Evolutionary conservation across 805 yeast genomes (phyloP), one percentile per base, ranked within the genome.

Genomic region (Grigorovia humatica): DNA sequence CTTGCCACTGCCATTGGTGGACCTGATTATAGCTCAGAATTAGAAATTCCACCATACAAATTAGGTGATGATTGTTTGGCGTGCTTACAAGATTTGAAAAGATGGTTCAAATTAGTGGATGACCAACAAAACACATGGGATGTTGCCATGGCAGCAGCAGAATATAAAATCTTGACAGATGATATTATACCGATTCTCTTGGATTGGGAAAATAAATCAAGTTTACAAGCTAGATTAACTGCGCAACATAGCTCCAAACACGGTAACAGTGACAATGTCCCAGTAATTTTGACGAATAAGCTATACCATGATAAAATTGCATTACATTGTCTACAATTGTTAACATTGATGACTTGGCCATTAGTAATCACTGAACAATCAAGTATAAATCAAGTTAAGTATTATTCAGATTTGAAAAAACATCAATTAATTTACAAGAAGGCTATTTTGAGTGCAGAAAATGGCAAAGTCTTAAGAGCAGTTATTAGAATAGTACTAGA

Each of bases 1-100:
- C 74, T 90, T 43, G 88, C 89, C 3, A 80, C 96, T 3, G 96
- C 98, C 0, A 74, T 91, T 2, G 99, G 99, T 50, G 98, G 97
- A 1, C 78, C 83, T 0, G 96, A 90, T 67, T 79, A 83, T 47
- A 68, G 83, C 1, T 71, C 83, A 0, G 65, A 69, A 4, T 55
- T 63, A 2, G 65, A 68, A 1, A 75, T 76, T 2, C 74, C 76
- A 0, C 80, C 81, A 0, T 93, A 93, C 61, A 80, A 79, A 54
- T 74, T 90, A 2, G 98, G 98, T 11, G 88, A 84, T 53, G 97
- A 91, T 49, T 65, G 70, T 32, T 58, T 77, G 32, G 89, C 89
- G 0, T 88, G 97, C 68, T 69, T 93, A 35, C 83, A 85, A 58
- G 99, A 93, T 68, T 68, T 93, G 55, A 88, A 88, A 64, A 75